These are phyloP conservation scores for Claviceps sp. DNA, from an alignment of 2,329 filamentous ascomycete genomes.

Conservation along the genomic window DNA sequence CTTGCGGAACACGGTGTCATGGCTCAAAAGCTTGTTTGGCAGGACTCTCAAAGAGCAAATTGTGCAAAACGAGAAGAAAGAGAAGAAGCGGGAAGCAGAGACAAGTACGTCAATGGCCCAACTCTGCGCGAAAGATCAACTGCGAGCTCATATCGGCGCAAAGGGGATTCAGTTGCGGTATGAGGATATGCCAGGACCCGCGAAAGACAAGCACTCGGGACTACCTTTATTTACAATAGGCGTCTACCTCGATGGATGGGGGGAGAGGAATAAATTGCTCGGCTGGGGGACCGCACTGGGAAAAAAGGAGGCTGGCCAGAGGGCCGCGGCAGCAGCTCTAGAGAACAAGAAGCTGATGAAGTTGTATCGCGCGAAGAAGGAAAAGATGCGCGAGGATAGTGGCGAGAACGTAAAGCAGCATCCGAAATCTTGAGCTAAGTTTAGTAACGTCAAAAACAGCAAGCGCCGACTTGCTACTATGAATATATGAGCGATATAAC, in stretches of 20 bases:
- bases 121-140: constrained; percentile 17
- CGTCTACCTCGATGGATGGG: constrained; percentile 55
- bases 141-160: constrained; percentile 30
- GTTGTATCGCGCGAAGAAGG: constrained; percentile 33
- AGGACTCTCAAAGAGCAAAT: constrained; percentile 46
- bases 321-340: constrained; percentile 51
- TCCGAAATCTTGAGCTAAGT: neutral
- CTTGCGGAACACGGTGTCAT: constrained; percentile 45
- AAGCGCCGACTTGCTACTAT: neutral
- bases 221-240: constrained; percentile 49
- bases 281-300: constrained; percentile 50
- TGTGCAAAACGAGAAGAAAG: constrained; percentile 11
- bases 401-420: neutral
- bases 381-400: neutral
- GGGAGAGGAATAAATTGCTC: constrained; percentile 46
- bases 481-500: neutral
- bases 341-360: constrained; percentile 52
- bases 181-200: constrained; percentile 37
- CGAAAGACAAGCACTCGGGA: constrained; percentile 39
- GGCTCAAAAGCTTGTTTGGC: constrained; percentile 66
- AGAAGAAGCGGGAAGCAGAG: neutral
- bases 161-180: constrained; percentile 50
- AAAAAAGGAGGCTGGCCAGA: constrained; percentile 56
- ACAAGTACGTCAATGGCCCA: neutral
- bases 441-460: neutral